These are phyloP conservation scores for Euphorbia pulcherrima DNA, from an alignment of 345 rosid genomes.

Conservation along the genomic window DNA sequence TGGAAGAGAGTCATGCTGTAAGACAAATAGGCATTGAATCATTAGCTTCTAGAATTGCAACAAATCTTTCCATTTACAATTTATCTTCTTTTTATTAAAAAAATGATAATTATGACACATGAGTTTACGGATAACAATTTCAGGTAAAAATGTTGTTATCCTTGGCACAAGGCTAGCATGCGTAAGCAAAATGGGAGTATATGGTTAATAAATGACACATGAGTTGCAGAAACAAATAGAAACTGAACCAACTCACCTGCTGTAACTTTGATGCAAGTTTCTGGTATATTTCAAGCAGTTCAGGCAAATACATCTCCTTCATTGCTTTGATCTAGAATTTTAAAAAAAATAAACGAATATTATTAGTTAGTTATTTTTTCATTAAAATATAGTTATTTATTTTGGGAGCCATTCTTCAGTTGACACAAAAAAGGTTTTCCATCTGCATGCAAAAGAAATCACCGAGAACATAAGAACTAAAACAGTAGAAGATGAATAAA, in stretches of 20 bases:
- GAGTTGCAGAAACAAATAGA: conserved; percentile 6
- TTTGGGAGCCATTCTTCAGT: no score
- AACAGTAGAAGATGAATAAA: no score
- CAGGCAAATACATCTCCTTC: conserved; percentile 66
- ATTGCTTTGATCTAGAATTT: conserved; percentile 51
- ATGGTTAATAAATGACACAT: background rate
- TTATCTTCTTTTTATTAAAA: no score
- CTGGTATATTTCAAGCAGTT: conserved; percentile 64
- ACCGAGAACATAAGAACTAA: no score
- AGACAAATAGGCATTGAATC: conserved; percentile 9
- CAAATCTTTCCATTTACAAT: no score
- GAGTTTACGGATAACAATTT: background rate
- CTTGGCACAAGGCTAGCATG: background rate
- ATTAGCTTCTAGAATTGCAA: conserved; percentile 15
- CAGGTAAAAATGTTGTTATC: background rate
- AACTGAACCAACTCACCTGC: conserved; percentile 40
- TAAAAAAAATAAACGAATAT: background rate
- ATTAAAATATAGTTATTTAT: no score
- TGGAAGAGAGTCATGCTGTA: conserved; percentile 60
- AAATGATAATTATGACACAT: background rate
- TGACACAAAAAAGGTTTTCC: no score
- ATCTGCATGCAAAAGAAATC: no score
- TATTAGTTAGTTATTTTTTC: background rate
- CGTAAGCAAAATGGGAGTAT: background rate
- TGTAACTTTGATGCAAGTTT: conserved; percentile 57